Conservation (phyloP, 345 rosid species). For the Sapria himalayana region DNA sequence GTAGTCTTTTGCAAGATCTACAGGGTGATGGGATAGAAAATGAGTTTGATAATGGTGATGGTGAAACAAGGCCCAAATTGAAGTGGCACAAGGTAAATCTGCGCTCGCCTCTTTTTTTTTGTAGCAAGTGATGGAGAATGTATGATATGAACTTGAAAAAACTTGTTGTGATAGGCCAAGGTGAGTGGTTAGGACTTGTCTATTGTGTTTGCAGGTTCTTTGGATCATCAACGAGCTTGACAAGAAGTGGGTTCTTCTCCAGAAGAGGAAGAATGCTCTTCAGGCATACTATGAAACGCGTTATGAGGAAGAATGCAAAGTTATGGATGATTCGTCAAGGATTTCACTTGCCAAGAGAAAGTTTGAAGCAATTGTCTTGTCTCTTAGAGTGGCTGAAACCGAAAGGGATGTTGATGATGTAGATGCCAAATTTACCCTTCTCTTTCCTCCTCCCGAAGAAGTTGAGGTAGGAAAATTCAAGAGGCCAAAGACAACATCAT, state of each 20-base stretch:
- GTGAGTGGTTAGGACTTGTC: not conserved
- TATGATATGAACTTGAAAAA: not conserved
- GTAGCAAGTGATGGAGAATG: not conserved
- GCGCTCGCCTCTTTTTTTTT: not conserved
- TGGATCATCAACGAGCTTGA: conserved; percentile 4
- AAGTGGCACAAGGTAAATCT: conserved; percentile 8
- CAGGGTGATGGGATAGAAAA: not conserved
- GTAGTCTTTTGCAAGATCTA: conserved; percentile 1
- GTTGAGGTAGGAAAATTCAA: not conserved
- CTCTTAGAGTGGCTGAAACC: conserved; percentile 2
- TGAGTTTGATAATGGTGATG: not conserved
- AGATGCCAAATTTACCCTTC: conserved; percentile 1
- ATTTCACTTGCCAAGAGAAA: not conserved
- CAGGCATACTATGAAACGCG: not conserved
- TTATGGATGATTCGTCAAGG: not conserved
- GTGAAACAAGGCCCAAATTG: not conserved
- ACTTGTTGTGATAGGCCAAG: not conserved
- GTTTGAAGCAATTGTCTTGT: conserved; percentile 1
- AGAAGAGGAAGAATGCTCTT: conserved; percentile 3
- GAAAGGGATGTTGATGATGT: conserved; percentile 7
- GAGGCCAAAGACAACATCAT: not conserved
- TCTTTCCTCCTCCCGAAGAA: conserved; percentile 2
- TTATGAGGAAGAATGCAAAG: not conserved
- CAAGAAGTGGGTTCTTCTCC: conserved; percentile 6
- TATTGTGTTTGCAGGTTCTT: conserved; percentile 1